Evolutionary conservation across 257 asterid species (phyloP).

Genomic region (Forsythia suspensa): DNA sequence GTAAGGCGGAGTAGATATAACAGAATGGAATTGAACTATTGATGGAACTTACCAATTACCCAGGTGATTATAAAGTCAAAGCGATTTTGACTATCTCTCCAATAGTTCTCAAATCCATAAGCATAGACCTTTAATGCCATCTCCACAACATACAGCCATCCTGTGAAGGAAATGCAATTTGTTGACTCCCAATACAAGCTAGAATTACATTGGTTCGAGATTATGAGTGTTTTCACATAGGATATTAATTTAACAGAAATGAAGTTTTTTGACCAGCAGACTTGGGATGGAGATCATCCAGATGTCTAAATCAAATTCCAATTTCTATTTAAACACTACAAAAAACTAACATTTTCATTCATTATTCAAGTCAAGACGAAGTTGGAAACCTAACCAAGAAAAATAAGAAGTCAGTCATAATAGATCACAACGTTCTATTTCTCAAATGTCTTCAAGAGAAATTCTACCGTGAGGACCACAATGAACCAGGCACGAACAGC

Average conservation of each 20-base stretch:
- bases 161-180: slow-evolving; percentile 45
- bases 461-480: background rate
- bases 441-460: background rate
- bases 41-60: slow-evolving; percentile 76
- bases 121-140: slow-evolving; percentile 84
- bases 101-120: slow-evolving; percentile 81
- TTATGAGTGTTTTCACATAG: background rate
- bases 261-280: background rate
- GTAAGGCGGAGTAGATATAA: background rate
- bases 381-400: no score
- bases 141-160: slow-evolving; percentile 96
- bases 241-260: background rate
- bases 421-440: background rate
- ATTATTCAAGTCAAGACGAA: no score
- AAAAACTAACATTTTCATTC: background rate
- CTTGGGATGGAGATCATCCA: background rate
- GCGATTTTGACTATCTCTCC: slow-evolving; percentile 98
- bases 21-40: background rate
- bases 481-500: background rate
- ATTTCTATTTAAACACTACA: background rate
- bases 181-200: background rate
- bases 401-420: no score
- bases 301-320: background rate
- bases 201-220: background rate
- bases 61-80: slow-evolving; percentile 90